phyloP scores from a whole-genome alignment of 805 yeast species.

The Wickerhamomyces mucosus region DNA sequence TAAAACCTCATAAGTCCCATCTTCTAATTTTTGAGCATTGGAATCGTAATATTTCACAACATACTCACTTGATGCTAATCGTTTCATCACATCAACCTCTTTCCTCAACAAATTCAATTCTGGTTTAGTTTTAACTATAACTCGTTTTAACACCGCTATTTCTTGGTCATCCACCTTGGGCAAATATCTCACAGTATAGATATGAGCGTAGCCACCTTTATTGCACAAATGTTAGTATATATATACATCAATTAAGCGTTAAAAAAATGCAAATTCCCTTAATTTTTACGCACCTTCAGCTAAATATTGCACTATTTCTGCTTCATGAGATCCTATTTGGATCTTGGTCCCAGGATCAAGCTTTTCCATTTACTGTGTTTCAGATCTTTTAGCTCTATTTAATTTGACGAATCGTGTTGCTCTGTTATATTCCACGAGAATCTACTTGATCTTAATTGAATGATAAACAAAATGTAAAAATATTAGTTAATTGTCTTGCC shows the following conservation, averaged over 20 bases:
- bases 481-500: too few species aligned
- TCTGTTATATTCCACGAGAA: too few species aligned
- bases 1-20: conserved; percentile 69
- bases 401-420: too few species aligned
- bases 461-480: too few species aligned
- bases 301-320: conserved; percentile 44
- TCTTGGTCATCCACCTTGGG: conserved; percentile 35
- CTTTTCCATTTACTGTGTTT: conserved; percentile 12
- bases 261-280: background rate
- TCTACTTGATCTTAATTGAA: too few species aligned
- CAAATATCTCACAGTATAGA: conserved; percentile 51
- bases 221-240: conserved; percentile 3
- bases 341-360: conserved; percentile 41
- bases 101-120: conserved; percentile 57
- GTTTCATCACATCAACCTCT: conserved; percentile 75
- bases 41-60: conserved; percentile 69
- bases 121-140: conserved; percentile 59
- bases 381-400: too few species aligned
- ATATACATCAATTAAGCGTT: background rate
- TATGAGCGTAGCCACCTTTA: conserved; percentile 71
- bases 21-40: conserved; percentile 53
- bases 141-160: conserved; percentile 63
- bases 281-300: conserved; percentile 41
- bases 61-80: conserved; percentile 42
- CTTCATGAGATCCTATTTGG: conserved; percentile 53